Percentiles rank a stretch among this genome's conserved stretches.
phyloP scores from a whole-genome alignment of 108 stramenopile genomes.

The Mayamaea pseudoterrestris region DNA sequence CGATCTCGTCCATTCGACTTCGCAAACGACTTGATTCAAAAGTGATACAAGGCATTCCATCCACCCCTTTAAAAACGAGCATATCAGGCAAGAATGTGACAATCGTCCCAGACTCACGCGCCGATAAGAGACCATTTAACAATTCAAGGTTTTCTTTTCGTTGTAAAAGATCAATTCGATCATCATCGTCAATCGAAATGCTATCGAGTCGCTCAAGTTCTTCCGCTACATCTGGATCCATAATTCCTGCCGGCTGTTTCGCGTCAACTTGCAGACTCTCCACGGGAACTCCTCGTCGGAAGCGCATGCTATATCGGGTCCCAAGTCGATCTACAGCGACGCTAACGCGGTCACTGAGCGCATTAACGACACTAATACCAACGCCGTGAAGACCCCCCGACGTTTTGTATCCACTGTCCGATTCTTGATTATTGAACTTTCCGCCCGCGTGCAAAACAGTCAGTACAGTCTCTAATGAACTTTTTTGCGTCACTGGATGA shows the following conservation, averaged over 20 bases:
- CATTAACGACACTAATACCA: conserved; percentile 94
- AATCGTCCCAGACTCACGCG: conserved; percentile 51
- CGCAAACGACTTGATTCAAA: conserved; percentile 67
- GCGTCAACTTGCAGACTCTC: conserved; percentile 26
- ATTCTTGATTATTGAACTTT: conserved; percentile 88
- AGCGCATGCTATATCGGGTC: conserved; percentile 46
- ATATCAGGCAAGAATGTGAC: conserved; percentile 83
- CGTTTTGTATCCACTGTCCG: conserved; percentile 81
- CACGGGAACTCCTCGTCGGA: conserved; percentile 59
- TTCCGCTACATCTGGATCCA: conserved; percentile 11
- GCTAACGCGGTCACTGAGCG: conserved; percentile 67
- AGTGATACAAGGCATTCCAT: conserved; percentile 55
- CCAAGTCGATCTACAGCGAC: conserved; percentile 65
- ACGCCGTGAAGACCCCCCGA: conserved; percentile 92
- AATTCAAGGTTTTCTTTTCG: conserved; percentile 18
- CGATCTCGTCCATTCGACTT: conserved; percentile 80
- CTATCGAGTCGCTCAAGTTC: conserved; percentile 12
- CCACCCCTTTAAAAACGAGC: conserved; percentile 82
- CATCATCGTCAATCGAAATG: conserved; percentile 16
- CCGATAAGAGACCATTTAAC: conserved; percentile 22
- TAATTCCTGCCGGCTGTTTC: conserved; percentile 4
- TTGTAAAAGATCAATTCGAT: conserved; percentile 9
- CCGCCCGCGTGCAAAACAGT: conserved; percentile 94
- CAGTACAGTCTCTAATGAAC: conserved; percentile 88
- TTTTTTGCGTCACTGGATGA: conserved; percentile 58